Evolutionary conservation across 768 basidiomycete species (phyloP), one percentile per base, ranked within the genome.

Genomic region (Kwoniella europaea): DNA sequence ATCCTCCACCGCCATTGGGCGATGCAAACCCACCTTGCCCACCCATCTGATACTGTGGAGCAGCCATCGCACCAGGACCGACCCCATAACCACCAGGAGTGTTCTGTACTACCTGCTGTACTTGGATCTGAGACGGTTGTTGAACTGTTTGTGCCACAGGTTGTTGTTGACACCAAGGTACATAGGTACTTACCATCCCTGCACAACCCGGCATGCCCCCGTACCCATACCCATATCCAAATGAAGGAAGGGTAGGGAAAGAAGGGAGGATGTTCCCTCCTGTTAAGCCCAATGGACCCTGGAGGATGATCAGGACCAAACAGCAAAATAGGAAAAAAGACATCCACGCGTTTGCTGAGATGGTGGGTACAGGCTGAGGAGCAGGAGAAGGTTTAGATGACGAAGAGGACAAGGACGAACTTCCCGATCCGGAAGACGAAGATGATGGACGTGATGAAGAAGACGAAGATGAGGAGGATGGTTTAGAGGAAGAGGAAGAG

Each of bases 341-440:
- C 79, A 81, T 81, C 79, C 79, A 81, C 16, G 76, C 76, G 53
- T 77, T 79, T 16, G 77, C 72, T 35, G 67, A 58, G 59, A 81
- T 81, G 20, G 68, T 59, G 2, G 79, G 79, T 15, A 71, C 69
- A 6, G 77, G 63, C 18, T 69, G 60, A 5, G 77, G 71, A 13
- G 74, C 35, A 6, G 35, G 44, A 16, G 75, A 67, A 27, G 71
- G 61, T 18, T 64, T 60, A 20, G 62, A 41, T 16, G 61, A 42
- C 24, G 56, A n/a, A 22, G 63, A 27, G 9, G 71, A 66, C 10
- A 72, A 75, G 5, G 71, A 72, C 5, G 69, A 68, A n/a, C 63
- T 64, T 1, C 71, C 69, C 2, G 65, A 52, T 15, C 61, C 57
- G 13, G 69, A 71, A 1, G 70, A 63, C 7, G 59, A 63, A 24